Percentiles rank a stretch among this genome's conserved stretches.
These are phyloP conservation scores for Spiromastix sp. DNA, from an alignment of 2,329 filamentous ascomycete genomes.

Conservation along the genomic window DNA sequence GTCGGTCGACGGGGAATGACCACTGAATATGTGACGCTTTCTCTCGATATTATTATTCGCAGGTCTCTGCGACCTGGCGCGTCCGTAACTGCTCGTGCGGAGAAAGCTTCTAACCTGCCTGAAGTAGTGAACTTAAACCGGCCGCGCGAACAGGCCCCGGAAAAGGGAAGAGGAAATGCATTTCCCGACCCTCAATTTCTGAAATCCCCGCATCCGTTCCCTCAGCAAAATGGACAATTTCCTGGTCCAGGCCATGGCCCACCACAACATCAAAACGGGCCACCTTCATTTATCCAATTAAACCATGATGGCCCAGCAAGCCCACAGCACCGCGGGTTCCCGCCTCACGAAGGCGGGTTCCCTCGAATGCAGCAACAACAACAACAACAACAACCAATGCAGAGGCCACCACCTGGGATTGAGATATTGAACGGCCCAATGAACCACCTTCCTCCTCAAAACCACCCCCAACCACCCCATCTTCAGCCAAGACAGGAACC, in stretches of 20 bases:
- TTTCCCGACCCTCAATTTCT: neutral
- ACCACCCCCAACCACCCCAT: neutral
- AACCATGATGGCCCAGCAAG: no score
- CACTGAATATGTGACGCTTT: slow-evolving; percentile 20
- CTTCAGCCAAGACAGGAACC: neutral
- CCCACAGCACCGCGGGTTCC: neutral
- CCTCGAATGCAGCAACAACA: neutral
- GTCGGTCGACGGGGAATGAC: slow-evolving; percentile 13
- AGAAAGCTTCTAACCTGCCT: slow-evolving; percentile 6
- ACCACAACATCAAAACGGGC: neutral
- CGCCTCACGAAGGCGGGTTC: neutral
- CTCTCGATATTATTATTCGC: slow-evolving; percentile 26
- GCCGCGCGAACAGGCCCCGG: no score
- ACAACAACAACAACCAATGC: slow-evolving; percentile 1
- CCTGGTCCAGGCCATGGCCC: neutral
- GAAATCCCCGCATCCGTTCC: neutral
- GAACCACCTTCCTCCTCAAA: slow-evolving; percentile 1
- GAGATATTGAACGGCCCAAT: slow-evolving; percentile 4
- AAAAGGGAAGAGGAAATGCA: no score
- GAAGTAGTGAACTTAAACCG: no score
- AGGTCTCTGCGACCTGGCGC: slow-evolving; percentile 16
- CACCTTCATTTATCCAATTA: no score
- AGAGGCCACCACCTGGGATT: slow-evolving; percentile 1
- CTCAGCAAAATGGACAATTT: neutral
- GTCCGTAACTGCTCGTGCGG: slow-evolving; percentile 3